These are phyloP conservation scores for Geranium brycei DNA, from an alignment of 345 rosid genomes.

Conservation along the genomic window DNA sequence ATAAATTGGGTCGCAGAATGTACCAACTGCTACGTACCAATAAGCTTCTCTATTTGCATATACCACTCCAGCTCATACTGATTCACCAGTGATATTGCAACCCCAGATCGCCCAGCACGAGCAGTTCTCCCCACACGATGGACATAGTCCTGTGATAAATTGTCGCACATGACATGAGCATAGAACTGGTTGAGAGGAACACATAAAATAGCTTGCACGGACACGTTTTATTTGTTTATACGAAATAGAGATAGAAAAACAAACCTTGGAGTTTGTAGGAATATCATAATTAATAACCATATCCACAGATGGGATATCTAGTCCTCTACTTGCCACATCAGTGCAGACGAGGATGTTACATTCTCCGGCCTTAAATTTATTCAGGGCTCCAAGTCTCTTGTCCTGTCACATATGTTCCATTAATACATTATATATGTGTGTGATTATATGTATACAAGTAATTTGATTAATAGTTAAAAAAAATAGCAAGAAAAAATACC, in stretches of 20 bases:
- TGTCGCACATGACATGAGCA: too few relatives aligned
- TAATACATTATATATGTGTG: too few relatives aligned
- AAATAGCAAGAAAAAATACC: slow-evolving; percentile 21
- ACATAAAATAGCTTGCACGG: neutral
- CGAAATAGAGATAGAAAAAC: slow-evolving; percentile 1
- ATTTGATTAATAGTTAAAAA: neutral
- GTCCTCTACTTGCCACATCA: slow-evolving; percentile 97
- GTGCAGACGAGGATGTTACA: slow-evolving; percentile 88
- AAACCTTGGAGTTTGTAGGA: slow-evolving; percentile 71
- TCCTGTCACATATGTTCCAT: slow-evolving; percentile 28
- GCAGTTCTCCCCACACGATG: slow-evolving; percentile 87
- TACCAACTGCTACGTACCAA: slow-evolving; percentile 31
- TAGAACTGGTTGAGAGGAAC: neutral
- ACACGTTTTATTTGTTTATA: neutral
- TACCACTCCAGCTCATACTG: slow-evolving; percentile 94
- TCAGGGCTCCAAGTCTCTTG: slow-evolving; percentile 89
- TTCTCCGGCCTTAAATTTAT: slow-evolving; percentile 86
- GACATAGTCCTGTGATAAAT: slow-evolving; percentile 56
- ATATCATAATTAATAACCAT: slow-evolving; percentile 87
- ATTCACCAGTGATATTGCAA: slow-evolving; percentile 77
- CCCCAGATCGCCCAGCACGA: slow-evolving; percentile 96
- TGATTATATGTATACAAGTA: neutral
- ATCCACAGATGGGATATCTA: slow-evolving; percentile 93
- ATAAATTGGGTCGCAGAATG: neutral
- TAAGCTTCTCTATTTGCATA: slow-evolving; percentile 74